Base-by-base conservation (phyloP, 768 basidiomycete genomes). In the Trametes meyenii region DNA sequence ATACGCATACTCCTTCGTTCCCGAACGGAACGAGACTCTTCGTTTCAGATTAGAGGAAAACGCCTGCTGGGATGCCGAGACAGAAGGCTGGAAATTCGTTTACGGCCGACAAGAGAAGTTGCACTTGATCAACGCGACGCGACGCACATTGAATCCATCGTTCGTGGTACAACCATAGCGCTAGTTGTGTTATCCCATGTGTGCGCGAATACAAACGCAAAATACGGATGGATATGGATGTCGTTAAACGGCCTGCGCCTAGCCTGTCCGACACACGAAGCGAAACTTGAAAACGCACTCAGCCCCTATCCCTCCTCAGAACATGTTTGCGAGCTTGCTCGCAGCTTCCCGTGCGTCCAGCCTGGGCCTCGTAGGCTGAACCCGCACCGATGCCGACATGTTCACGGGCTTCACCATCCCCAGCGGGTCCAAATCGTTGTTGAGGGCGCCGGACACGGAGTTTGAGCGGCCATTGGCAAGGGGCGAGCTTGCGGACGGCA, bases 271-370 rank as follows among this genome's bases (percentile, higher is more conserved):
- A 39, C 17, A 39, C 17, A 12, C 51, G 38, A 29, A 40, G 26
- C 52, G 35, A 23, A 5, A 24, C 23, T 8, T 33, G 29, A 33
- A 8, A 8, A 33, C 29, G 29, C 4, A 33, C 29, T 8, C 29
- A 33, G 8, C 29, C 29, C 8, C 29, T 8, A 3, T 33, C 29
- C 29, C 29, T 7, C 23, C 19, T 24, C 21, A 92, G 71, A 92
- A 91, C 88, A 92, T 89, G 70, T 94, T 96, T 7, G 92, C 93
- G 58, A 95, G 81, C 73, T 94, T 95, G 71, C 91, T 91, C 19
- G 92, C 93, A 14, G 92, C 92, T 69, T 92, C 88, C 69, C 88
- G 80, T 11, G 94, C 88, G 72, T 97, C 95, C 67, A 96, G 73
- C 68, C 89, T 79, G 45, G 88, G 85, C 66, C 91, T 77, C 50